Percentiles rank a stretch among this genome's conserved stretches.
Evolutionary conservation across 306 rosid species (phyloP).

Genomic region (Sicyos baderoa): DNA sequence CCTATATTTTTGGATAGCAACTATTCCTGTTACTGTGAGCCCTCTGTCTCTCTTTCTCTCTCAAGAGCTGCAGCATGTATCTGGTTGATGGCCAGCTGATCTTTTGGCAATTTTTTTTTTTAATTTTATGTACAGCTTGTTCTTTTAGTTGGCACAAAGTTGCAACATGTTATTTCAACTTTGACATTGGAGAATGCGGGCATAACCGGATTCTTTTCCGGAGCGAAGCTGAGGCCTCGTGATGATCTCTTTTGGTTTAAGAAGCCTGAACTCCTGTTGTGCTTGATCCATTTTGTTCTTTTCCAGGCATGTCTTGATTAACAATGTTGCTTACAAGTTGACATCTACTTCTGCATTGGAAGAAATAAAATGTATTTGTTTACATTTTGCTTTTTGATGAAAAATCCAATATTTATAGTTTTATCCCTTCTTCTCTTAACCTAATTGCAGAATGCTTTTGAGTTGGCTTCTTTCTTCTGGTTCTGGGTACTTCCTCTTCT

Average conservation of each 20-base stretch:
- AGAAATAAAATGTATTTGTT: background rate
- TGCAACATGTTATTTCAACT: slow-evolving; percentile 89
- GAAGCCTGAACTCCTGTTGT: slow-evolving; percentile 76
- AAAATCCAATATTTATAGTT: background rate
- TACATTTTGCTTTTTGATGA: slow-evolving; percentile 13
- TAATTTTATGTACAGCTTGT: slow-evolving; percentile 53
- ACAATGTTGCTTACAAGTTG: slow-evolving; percentile 12
- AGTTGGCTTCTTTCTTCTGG: slow-evolving; percentile 96
- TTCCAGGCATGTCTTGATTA: slow-evolving; percentile 57
- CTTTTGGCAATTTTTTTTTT: slow-evolving; percentile 2
- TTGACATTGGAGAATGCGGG: slow-evolving; percentile 81
- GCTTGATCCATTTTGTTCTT: slow-evolving; percentile 88
- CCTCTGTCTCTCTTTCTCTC: slow-evolving; percentile 16
- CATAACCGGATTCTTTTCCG: slow-evolving; percentile 44
- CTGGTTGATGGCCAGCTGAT: slow-evolving; percentile 17
- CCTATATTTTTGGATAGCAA: slow-evolving; percentile 95
- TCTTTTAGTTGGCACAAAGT: slow-evolving; percentile 86
- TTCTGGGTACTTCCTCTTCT: slow-evolving; percentile 74
- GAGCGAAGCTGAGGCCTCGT: slow-evolving; percentile 76
- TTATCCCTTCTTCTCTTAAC: slow-evolving; percentile 14
- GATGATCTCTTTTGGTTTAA: slow-evolving; percentile 98
- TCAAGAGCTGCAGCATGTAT: slow-evolving; percentile 1
- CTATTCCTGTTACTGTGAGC: slow-evolving; percentile 76
- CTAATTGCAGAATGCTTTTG: slow-evolving; percentile 82
- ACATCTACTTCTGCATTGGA: background rate